Conservation (phyloP, 805 yeast genomes). For the Peterozyma xylosa region DNA sequence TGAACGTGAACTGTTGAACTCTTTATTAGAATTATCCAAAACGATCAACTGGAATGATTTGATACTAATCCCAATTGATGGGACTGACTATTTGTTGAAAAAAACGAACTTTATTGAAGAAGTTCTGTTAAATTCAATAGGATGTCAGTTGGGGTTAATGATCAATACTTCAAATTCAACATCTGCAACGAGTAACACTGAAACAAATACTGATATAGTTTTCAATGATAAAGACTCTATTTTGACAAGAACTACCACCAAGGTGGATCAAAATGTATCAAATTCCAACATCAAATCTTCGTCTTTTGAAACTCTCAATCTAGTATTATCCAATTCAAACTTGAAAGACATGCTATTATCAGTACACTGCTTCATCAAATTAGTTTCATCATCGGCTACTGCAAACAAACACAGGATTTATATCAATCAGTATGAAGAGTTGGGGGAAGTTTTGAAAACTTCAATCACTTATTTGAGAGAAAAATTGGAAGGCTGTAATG, state of each 20-base stretch:
- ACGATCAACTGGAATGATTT: neutral
- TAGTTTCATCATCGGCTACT: neutral
- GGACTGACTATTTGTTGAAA: slow-evolving; percentile 1
- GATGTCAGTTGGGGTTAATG: slow-evolving; percentile 1
- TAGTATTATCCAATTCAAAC: neutral
- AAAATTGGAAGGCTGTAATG: too few species aligned
- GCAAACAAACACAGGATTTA: too few species aligned
- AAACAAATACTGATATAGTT: neutral
- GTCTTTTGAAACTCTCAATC: neutral
- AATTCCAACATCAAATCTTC: neutral
- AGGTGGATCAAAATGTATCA: neutral
- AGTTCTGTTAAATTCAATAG: neutral
- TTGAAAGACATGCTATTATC: neutral
- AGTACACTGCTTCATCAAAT: slow-evolving; percentile 1
- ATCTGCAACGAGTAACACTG: neutral
- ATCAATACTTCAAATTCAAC: slow-evolving; percentile 2
- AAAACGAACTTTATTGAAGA: neutral
- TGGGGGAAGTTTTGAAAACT: too few species aligned
- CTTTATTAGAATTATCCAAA: slow-evolving; percentile 7
- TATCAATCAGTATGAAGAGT: too few species aligned
- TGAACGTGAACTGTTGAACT: slow-evolving; percentile 13
- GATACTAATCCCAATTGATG: neutral
- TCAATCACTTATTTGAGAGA: too few species aligned
- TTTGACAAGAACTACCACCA: neutral
- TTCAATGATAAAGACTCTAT: slow-evolving; percentile 1